phyloP scores from a whole-genome alignment of 176 grass and related monocot species.

The Poa annua region DNA sequence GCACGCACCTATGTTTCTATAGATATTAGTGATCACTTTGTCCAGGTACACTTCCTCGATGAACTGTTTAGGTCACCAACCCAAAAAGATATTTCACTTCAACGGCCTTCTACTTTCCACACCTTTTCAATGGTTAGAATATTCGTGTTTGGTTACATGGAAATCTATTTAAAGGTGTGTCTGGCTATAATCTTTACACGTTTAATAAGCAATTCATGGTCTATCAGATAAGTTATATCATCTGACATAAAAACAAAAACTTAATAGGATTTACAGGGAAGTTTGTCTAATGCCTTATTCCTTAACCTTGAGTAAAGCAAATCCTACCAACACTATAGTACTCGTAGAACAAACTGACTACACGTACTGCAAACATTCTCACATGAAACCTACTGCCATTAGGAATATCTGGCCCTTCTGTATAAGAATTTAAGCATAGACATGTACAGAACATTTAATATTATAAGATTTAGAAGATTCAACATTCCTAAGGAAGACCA shows the following conservation, averaged over 20 bases:
- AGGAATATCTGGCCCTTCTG: neutral
- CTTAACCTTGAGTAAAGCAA: neutral
- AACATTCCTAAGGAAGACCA: neutral
- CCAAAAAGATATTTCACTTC: neutral
- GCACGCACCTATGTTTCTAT: slow-evolving; percentile 42
- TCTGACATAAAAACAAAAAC: neutral
- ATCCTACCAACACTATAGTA: neutral
- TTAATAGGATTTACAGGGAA: neutral
- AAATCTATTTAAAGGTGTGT: neutral
- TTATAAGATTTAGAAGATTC: slow-evolving; percentile 7
- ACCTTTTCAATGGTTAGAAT: slow-evolving; percentile 13
- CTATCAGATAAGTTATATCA: neutral
- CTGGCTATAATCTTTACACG: neutral
- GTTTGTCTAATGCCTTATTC: neutral
- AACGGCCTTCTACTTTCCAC: slow-evolving; percentile 17
- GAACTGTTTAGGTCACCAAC: slow-evolving; percentile 11
- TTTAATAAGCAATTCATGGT: neutral
- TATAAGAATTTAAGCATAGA: slow-evolving; percentile 5
- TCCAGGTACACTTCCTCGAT: slow-evolving; percentile 16
- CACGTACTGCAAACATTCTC: slow-evolving; percentile 5
- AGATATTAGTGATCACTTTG: slow-evolving; percentile 11
- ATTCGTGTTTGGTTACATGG: neutral
- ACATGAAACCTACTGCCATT: neutral
- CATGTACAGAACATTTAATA: slow-evolving; percentile 21
- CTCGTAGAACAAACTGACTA: slow-evolving; percentile 6